phyloP scores from a whole-genome alignment of 176 grass and related monocot genomes.

The Carex kokanica region DNA sequence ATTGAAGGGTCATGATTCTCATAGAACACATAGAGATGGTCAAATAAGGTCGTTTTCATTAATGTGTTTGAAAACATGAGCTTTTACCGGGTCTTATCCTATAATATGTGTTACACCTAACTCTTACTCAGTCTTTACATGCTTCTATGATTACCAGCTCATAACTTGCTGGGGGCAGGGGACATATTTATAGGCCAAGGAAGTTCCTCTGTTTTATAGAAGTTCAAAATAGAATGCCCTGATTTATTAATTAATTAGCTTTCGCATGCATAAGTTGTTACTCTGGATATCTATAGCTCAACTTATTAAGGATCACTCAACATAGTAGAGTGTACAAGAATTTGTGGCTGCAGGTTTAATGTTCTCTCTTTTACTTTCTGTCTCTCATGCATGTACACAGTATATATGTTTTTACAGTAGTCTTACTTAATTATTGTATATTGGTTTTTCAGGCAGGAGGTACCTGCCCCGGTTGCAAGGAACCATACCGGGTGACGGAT shows the following conservation, averaged over 20 bases:
- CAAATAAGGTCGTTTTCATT: background rate
- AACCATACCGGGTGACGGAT: conserved; percentile 72
- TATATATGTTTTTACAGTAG: background rate
- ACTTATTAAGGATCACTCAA: background rate
- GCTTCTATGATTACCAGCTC: conserved; percentile 11
- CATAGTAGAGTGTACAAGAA: background rate
- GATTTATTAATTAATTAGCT: conserved; percentile 6
- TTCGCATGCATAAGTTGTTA: background rate
- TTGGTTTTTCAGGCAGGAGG: conserved; percentile 34
- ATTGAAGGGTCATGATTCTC: conserved; percentile 1
- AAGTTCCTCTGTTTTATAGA: background rate
- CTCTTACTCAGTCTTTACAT: conserved; percentile 16
- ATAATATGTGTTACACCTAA: conserved; percentile 13
- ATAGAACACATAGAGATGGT: background rate
- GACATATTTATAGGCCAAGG: conserved; percentile 8
- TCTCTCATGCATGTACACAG: background rate
- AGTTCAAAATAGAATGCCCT: background rate
- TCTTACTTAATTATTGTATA: background rate
- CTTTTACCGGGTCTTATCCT: conserved; percentile 16
- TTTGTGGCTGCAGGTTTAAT: background rate
- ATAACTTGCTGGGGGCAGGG: background rate
- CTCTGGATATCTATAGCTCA: background rate
- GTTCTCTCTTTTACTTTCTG: background rate
- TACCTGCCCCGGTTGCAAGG: conserved; percentile 82
- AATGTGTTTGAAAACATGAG: background rate